phyloP scores from a whole-genome alignment of 2,329 filamentous ascomycete genomes.

The Botrytis galanthina region DNA sequence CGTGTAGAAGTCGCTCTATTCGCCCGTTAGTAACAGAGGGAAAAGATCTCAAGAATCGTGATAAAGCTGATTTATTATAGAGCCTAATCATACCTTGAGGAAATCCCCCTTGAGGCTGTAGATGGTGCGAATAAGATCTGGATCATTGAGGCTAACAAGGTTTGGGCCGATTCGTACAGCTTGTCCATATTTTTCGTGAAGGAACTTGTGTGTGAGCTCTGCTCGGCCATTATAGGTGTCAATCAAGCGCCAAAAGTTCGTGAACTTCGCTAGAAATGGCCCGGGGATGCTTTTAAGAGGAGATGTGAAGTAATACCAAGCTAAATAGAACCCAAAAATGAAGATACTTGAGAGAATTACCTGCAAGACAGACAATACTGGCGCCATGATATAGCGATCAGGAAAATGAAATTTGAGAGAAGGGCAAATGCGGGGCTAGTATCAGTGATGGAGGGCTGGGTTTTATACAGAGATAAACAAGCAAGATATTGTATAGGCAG shows the following conservation, averaged over 20 bases:
- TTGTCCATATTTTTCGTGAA: constrained; percentile 31
- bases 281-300: constrained; percentile 31
- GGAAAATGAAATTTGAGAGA: background rate
- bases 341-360: background rate
- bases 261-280: constrained; percentile 34
- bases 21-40: background rate
- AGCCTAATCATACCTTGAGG: constrained; percentile 25
- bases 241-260: constrained; percentile 34
- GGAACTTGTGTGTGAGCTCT: constrained; percentile 23
- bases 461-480: background rate
- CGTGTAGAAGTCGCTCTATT: constrained; percentile 29
- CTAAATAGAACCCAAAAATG: background rate
- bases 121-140: constrained; percentile 24
- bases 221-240: constrained; percentile 26
- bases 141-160: constrained; percentile 33
- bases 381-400: background rate
- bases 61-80: background rate
- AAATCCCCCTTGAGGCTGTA: constrained; percentile 27
- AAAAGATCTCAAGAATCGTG: too few relatives aligned
- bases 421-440: background rate
- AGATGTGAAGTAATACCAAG: constrained; percentile 22
- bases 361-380: background rate
- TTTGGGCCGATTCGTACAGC: constrained; percentile 34
- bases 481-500: background rate
- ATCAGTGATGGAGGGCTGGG: background rate